These are phyloP conservation scores for Parietaria judaica DNA, from an alignment of 306 rosid genomes.

Conservation along the genomic window DNA sequence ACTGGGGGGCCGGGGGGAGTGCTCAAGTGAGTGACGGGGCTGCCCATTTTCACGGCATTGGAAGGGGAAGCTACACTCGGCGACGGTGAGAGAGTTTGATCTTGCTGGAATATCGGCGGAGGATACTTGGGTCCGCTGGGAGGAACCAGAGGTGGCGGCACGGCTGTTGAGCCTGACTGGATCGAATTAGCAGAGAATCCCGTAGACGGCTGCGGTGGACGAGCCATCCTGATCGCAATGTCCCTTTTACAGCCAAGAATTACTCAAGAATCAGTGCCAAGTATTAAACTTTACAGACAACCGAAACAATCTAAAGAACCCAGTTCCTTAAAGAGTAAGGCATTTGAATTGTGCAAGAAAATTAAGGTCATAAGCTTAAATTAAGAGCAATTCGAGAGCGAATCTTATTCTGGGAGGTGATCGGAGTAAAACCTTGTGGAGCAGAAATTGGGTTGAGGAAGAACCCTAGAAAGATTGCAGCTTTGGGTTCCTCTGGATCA, in stretches of 20 bases:
- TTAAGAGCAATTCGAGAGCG: background rate
- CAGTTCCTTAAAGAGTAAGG: slow-evolving; percentile 3
- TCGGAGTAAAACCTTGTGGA: too few relatives aligned
- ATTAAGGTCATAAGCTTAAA: slow-evolving; percentile 2
- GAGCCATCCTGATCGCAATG: slow-evolving; percentile 43
- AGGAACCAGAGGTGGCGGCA: slow-evolving; percentile 34
- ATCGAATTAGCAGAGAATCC: slow-evolving; percentile 35
- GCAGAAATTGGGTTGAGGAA: too few relatives aligned
- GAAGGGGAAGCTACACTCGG: slow-evolving; percentile 43
- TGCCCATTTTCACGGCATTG: slow-evolving; percentile 56
- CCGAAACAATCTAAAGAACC: slow-evolving; percentile 17
- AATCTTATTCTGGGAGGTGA: too few relatives aligned
- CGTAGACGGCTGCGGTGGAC: slow-evolving; percentile 48
- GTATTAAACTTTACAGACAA: slow-evolving; percentile 25
- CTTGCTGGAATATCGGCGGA: slow-evolving; percentile 54
- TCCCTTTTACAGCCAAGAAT: slow-evolving; percentile 14
- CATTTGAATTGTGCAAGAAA: background rate
- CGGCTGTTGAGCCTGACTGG: slow-evolving; percentile 38
- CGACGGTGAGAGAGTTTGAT: slow-evolving; percentile 50
- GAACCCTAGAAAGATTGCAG: too few relatives aligned
- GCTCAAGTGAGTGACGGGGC: slow-evolving; percentile 74
- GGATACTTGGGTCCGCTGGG: slow-evolving; percentile 43
- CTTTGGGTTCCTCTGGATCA: too few relatives aligned
- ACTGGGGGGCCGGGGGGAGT: slow-evolving; percentile 99
- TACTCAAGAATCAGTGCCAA: slow-evolving; percentile 24